Base-by-base conservation (phyloP, 1,284 basidiomycete species). In the Prillingera fragicola region DNA sequence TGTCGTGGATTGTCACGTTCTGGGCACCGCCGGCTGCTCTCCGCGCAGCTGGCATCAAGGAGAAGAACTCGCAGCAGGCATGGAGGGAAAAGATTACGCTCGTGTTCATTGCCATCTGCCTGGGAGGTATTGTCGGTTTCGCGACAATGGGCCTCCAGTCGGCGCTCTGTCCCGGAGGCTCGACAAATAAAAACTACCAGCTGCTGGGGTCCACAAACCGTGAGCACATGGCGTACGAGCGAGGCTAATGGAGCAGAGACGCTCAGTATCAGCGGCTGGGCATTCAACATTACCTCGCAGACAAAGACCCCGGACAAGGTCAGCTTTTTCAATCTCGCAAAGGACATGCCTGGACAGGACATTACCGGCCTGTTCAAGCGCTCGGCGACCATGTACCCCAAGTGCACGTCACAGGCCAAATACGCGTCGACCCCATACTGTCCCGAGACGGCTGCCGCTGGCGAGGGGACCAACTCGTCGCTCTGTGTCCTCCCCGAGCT, bases 1-100 rank as follows among this genome's bases (percentile, higher is more conserved):
- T 87, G 63, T 83, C 85, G 38, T 80, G 80, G 60, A 63, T 87
- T 38, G 76, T 86, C 62, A 92, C 92, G 4, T 91, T 86, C 66
- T 96, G 89, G 89, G 91, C 90, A 4, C 92, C 92, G 13, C 77
- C 80, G 36, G 51, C 83, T 54, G 65, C 92, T 13, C 78, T 97
- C 43, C 73, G 77, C 18, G 80, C 82, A 12, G 51, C 84, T 45
- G 88, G 90, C 37, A 78, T 97, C 68, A 83, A 80, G 62, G 87
- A 91, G 67, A 78, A 79, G 64, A 75, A 79, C 41, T 76, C 81
- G 48, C 77, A 82, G 54, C 88, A 96, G 72, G 95, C 95, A 1
- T 99, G 95, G 95, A 80, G 95, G 58, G 95, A 99, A 73, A 99
- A 98, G 76, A 82, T 96, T 49, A 82, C 91, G 6, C 78, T 99